A percentile compares a stretch with the other conserved stretches of the same genome.
phyloP scores from a whole-genome alignment of 1,284 basidiomycete genomes.

The Malassezia japonica region DNA sequence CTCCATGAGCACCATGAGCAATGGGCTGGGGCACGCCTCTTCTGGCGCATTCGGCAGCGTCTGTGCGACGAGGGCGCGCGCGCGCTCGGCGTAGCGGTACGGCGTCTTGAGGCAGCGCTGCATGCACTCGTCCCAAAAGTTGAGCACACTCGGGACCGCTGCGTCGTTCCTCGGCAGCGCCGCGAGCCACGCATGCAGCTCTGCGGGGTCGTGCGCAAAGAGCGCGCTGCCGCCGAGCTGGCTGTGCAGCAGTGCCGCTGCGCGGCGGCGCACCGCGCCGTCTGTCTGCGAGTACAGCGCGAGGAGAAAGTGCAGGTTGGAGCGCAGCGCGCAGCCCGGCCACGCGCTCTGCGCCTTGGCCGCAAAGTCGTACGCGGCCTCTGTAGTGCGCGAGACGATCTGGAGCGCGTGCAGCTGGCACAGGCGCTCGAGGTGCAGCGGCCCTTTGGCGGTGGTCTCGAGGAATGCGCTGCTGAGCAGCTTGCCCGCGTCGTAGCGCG shows the following conservation, averaged over 20 bases:
- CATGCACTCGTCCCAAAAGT: slow-evolving; percentile 76
- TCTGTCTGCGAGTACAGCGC: slow-evolving; percentile 19
- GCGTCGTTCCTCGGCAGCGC: slow-evolving; percentile 53
- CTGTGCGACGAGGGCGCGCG: slow-evolving; percentile 45
- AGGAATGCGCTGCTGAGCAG: slow-evolving; percentile 56
- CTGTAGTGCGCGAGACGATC: slow-evolving; percentile 23
- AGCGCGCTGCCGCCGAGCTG: slow-evolving; percentile 60
- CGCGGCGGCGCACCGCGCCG: slow-evolving; percentile 20
- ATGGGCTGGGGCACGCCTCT: slow-evolving; percentile 54
- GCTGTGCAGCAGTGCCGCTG: slow-evolving; percentile 19
- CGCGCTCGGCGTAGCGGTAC: slow-evolving; percentile 73
- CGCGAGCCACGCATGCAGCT: slow-evolving; percentile 67
- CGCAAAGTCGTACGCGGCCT: slow-evolving; percentile 54
- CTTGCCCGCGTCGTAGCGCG: slow-evolving; percentile 75
- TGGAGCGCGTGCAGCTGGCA: slow-evolving; percentile 70
- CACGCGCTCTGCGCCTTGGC: slow-evolving; percentile 57
- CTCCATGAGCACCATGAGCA: slow-evolving; percentile 59
- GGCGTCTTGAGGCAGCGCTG: slow-evolving; percentile 74
- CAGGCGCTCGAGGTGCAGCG: slow-evolving; percentile 53
- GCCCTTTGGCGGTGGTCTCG: not conserved
- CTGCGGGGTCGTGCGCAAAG: slow-evolving; percentile 69
- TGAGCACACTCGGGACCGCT: slow-evolving; percentile 57
- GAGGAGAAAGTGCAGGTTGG: slow-evolving; percentile 28
- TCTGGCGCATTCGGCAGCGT: not conserved
- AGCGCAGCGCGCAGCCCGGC: slow-evolving; percentile 19